Conservation (phyloP, 352 stramenopile genomes). For the Pythium sp. region DNA sequence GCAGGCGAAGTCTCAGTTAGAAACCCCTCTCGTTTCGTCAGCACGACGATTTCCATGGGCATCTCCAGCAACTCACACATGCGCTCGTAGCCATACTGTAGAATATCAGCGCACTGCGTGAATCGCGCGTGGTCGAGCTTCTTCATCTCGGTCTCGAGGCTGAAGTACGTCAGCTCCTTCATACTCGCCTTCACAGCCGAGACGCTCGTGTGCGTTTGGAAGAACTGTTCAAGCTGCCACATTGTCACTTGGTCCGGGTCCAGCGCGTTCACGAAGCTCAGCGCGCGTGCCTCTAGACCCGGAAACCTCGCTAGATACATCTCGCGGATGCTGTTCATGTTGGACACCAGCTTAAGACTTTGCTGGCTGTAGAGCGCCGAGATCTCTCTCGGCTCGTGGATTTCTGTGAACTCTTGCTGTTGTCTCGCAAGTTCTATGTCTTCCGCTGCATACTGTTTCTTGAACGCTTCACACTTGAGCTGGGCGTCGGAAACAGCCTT, state of each 20-base stretch:
- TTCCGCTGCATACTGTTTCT: constrained; percentile 13
- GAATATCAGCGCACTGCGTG: constrained; percentile 35
- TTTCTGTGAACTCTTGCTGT: constrained; percentile 21
- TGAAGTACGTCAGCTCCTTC: constrained; percentile 51
- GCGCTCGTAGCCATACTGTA: constrained; percentile 65
- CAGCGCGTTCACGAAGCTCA: constrained; percentile 49
- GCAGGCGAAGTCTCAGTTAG: neutral
- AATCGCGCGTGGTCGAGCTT: constrained; percentile 48
- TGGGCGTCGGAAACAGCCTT: constrained; percentile 18
- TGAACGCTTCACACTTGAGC: constrained; percentile 15
- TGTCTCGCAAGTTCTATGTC: constrained; percentile 18
- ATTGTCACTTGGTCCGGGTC: constrained; percentile 43
- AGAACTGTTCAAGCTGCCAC: constrained; percentile 71
- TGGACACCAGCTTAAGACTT: constrained; percentile 34
- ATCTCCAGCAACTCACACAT: constrained; percentile 52
- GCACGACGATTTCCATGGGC: constrained; percentile 36
- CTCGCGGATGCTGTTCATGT: constrained; percentile 43
- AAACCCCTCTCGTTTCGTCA: constrained; percentile 5
- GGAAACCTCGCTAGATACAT: constrained; percentile 70
- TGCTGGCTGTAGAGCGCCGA: constrained; percentile 53
- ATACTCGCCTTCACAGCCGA: constrained; percentile 61
- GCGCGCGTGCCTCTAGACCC: constrained; percentile 52
- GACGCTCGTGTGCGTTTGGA: constrained; percentile 45
- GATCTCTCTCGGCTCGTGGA: constrained; percentile 43
- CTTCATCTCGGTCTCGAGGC: constrained; percentile 44